Conservation (phyloP, 2,329 filamentous ascomycete species). For the Microcera coccophila region DNA sequence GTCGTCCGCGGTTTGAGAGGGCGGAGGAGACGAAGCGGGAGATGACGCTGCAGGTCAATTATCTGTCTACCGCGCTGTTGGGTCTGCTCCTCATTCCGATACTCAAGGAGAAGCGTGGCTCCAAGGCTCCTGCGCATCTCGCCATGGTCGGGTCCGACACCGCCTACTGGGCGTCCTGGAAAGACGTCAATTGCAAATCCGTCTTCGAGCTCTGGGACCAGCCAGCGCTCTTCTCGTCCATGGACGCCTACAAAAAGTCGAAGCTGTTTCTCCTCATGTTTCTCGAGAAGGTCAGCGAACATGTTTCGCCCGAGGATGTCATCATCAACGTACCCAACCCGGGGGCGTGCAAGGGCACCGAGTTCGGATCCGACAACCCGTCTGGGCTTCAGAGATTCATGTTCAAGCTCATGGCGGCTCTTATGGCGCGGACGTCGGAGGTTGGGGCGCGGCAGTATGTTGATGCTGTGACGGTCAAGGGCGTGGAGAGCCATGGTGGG, state of each 20-base stretch:
- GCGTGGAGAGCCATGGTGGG: conserved; percentile 20
- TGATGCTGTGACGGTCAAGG: conserved; percentile 20
- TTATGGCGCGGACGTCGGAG: conserved; percentile 13
- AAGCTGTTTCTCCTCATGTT: conserved; percentile 38
- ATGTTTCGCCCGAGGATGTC: conserved; percentile 37
- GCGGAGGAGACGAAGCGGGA: conserved; percentile 37
- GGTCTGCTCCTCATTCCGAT: conserved; percentile 32
- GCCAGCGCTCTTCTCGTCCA: conserved; percentile 16
- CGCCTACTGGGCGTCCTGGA: conserved; percentile 25
- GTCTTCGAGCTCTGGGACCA: conserved; percentile 18
- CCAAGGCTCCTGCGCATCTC: conserved; percentile 20
- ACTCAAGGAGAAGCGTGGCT: conserved; percentile 24
- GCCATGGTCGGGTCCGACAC: conserved; percentile 32
- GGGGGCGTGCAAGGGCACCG: conserved; percentile 42
- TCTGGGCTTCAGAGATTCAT: conserved; percentile 14
- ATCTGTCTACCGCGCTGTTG: conserved; percentile 35
- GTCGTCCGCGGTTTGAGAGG: conserved; percentile 19
- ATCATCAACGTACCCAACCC: conserved; percentile 47
- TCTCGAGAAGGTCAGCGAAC: conserved; percentile 33
- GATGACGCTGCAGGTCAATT: conserved; percentile 39
- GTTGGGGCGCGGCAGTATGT: conserved; percentile 22
- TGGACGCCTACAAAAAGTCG: conserved; percentile 14
- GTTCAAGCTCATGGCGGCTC: conserved; percentile 3
- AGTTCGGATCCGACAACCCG: conserved; percentile 33
- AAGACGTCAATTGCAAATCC: conserved; percentile 19